phyloP scores from a whole-genome alignment of 495 filamentous ascomycete species.

The Letharia columbiana region DNA sequence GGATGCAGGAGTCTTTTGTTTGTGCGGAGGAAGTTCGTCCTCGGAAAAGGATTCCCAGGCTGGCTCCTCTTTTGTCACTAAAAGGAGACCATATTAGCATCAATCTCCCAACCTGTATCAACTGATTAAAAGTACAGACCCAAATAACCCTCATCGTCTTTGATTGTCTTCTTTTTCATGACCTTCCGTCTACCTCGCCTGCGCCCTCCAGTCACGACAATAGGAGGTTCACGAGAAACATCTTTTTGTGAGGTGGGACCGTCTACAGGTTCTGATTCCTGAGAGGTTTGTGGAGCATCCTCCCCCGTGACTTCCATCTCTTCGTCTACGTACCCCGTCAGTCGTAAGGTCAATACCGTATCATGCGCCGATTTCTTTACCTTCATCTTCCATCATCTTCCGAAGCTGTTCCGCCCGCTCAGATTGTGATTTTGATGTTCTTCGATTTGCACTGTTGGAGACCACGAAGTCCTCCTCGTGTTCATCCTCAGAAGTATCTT shows the following conservation, averaged over 20 bases:
- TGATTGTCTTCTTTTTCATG: slow-evolving; percentile 80
- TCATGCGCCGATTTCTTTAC: slow-evolving; percentile 35
- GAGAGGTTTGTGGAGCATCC: slow-evolving; percentile 28
- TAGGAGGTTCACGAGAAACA: slow-evolving; percentile 34
- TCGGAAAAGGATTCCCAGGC: slow-evolving; percentile 95
- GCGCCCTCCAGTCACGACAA: slow-evolving; percentile 51
- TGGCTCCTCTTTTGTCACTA: slow-evolving; percentile 82
- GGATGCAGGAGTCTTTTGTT: slow-evolving; percentile 44
- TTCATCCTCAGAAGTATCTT: slow-evolving; percentile 67
- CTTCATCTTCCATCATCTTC: slow-evolving; percentile 84
- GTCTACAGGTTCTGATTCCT: slow-evolving; percentile 34
- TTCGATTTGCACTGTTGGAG: slow-evolving; percentile 32
- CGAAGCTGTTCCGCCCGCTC: slow-evolving; percentile 64
- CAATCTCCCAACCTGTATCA: too few relatives aligned
- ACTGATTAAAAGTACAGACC: slow-evolving; percentile 44
- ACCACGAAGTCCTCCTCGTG: slow-evolving; percentile 52
- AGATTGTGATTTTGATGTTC: slow-evolving; percentile 47
- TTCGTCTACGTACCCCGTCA: slow-evolving; percentile 31
- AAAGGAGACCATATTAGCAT: slow-evolving; percentile 13
- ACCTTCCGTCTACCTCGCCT: slow-evolving; percentile 73
- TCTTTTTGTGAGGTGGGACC: slow-evolving; percentile 43
- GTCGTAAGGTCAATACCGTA: slow-evolving; percentile 8
- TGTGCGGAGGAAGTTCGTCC: slow-evolving; percentile 65
- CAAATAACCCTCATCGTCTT: slow-evolving; percentile 91
- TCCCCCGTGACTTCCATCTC: slow-evolving; percentile 40